Base-by-base conservation (phyloP, 306 rosid species). In the Citrullus colocynthis region DNA sequence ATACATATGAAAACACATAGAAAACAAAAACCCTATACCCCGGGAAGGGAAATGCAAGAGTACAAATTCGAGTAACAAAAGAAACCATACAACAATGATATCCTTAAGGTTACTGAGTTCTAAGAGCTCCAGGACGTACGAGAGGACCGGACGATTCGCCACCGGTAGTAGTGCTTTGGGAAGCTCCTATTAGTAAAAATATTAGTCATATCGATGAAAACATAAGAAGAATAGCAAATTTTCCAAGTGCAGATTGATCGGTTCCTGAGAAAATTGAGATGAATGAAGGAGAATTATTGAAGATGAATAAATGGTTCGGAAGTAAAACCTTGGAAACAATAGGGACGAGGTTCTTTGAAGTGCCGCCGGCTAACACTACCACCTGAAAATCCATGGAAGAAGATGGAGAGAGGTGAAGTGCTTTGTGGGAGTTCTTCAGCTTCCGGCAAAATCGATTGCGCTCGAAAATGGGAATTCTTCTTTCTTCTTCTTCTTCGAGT, bases 141-240 rank as follows among this genome's bases (percentile, higher is more conserved):
- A 96, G 74, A 96, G 85, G 79, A 96, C 89, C 17, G 97, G 96
- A 10, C 98, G 89, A 79, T 92, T 91, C 6, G 96, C 99, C 60
- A 96, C 97, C 11, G 99, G 98, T 83, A 96, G 98, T 18, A 96
- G 79, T 21, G 99, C 96, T 34, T 89, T 91, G 2, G 99, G 99
- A 80, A 92, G 88, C 84, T 92, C 99, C 98, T 96, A 91, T 15
- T 67, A 79, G 57, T 79, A 54, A 61, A 71, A 57, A 55, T 20
- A 10, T 54, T 44, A 60, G 14, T 8, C 11, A 24, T 6, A 7
- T 3, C 57, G 57, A 52, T n/a, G 18, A n/a, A 6, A 74, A 14
- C 69, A 62, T 21, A 14, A 45, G 60, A 8, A 49, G 9, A 74
- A 14, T 14, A 51, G 3, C 34, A 32, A 72, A 74, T 32, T 66